Base-by-base conservation (phyloP, 345 rosid genomes). In the Gossypium turneri region DNA sequence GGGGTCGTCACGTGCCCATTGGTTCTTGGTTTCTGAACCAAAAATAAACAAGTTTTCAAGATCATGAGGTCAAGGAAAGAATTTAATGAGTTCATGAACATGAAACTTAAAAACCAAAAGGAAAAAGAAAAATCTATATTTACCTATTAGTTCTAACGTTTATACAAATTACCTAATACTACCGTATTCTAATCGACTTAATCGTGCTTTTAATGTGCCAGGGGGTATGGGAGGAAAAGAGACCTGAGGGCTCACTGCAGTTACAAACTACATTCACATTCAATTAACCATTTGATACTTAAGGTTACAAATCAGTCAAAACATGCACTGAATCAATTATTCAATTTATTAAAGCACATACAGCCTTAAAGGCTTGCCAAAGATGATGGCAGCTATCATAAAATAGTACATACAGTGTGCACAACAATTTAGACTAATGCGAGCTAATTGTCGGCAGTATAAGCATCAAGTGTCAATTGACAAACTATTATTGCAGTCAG, bases 1-100 rank as follows among this genome's bases (percentile, higher is more conserved):
- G 69, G 99, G 99, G 81, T 93, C 99, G 38, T 96, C 99, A 70
- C 99, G 98, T 71, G 99, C 99, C 99, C 99, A 96, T 80, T 93
- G 99, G 83, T 95, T 96, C 84, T 96, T 96, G 75, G 99, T 96
- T 92, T 96, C 99, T 96, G 94, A 75, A 70, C 24, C 72, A 68
- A 75, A 67, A 73, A 63, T 19, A 20, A 64, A 27, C 48, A 77
- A 69, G 13, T 17, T 58, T 20, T 69, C 34, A 15, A 60, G 9
- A 51, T 27, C 60, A 70, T 22, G 1, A 62, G 25, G 12, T 48
- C 41, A 34, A 34, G 76, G 45, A 24, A 65, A 51, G 74, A 56
- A 58, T 73, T 65, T 67, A 75, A 45, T 59, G 17, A 43, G 47
- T 67, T 44, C 3, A 9, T 57, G 43, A 57, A 27, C 63, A 55